Evolutionary conservation across 768 basidiomycete species (phyloP), one percentile per base, ranked within the genome.

Genomic region (Rhodotorula kratochvilovae): DNA sequence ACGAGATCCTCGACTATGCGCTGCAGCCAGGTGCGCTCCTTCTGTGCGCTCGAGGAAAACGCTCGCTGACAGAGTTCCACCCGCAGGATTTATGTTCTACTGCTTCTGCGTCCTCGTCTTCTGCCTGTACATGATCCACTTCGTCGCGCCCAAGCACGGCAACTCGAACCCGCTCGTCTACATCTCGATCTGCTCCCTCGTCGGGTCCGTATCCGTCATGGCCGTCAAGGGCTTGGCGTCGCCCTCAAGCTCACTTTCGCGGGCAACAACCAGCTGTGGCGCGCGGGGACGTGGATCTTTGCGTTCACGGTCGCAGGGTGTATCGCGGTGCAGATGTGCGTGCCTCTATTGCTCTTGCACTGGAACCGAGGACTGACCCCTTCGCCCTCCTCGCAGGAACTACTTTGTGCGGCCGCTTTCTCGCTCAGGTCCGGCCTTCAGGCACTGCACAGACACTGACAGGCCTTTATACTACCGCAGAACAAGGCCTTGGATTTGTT

Each of bases 181-280:
- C 82, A 86, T 98, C 73, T 93, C 93, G 36, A 95, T 99, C 78
- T 98, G 96, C 81, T 97, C 94, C 19, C 80, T 97, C 67, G 92
- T 92, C 55, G 96, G 96, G 19, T 93, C 91, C 42, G 87, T 99
- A 55, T 92, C 92, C n/a, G 87, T 98, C 81, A 98, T 99, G 96
- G 90, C 92, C 53, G 90, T 97, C 84, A 99, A 99, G 83, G 95
- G 93, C 59, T 92, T 99, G 96, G 96, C 56, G 88, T 97, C 58
- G 95, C 96, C 5, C 86, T 99, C 77, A 98, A 98, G 81, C 85
- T 99, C 67, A 98, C 93, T 0, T 82, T 97, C 68, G 85, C 86
- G 17, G 94, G 95, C 57, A 90, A 91, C 79, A 99, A 98, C 81
- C 96, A 99, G 81, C 90, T 99, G 79, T 86, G 89, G 1, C 91